These are phyloP conservation scores for Orbilia ellipsospora DNA, from an alignment of 2,329 filamentous ascomycete genomes.

Conservation along the genomic window DNA sequence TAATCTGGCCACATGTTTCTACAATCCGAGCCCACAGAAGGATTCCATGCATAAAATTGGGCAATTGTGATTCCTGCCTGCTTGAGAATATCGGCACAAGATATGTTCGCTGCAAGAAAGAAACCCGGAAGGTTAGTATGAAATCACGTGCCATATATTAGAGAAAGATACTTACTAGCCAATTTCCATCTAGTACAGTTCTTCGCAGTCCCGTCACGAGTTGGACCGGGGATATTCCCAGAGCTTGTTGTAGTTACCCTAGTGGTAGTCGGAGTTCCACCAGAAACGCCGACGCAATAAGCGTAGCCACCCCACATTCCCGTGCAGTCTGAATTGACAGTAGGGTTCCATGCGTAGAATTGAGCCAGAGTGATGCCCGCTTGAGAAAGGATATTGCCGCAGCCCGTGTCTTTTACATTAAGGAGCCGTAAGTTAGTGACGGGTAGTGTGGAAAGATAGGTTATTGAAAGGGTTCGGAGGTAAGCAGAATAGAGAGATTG, in stretches of 20 bases:
- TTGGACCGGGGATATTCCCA: slow-evolving; percentile 31
- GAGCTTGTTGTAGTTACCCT: slow-evolving; percentile 45
- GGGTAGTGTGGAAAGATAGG: not conserved
- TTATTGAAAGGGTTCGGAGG: not conserved
- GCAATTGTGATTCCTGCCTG: slow-evolving; percentile 54
- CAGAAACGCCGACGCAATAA: slow-evolving; percentile 39
- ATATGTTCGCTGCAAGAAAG: slow-evolving; percentile 25
- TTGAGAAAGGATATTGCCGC: slow-evolving; percentile 27
- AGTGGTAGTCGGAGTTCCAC: slow-evolving; percentile 21
- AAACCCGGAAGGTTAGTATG: slow-evolving; percentile 15
- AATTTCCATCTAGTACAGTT: slow-evolving; percentile 47
- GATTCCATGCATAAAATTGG: slow-evolving; percentile 56
- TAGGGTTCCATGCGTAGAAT: slow-evolving; percentile 43
- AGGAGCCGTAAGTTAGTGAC: slow-evolving; percentile 13
- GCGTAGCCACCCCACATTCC: slow-evolving; percentile 46
- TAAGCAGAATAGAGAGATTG: not conserved
- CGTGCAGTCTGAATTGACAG: slow-evolving; percentile 31
- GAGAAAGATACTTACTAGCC: slow-evolving; percentile 24
- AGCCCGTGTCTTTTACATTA: slow-evolving; percentile 29
- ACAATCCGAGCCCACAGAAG: slow-evolving; percentile 55
- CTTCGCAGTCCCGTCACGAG: slow-evolving; percentile 28
- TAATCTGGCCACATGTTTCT: too few species aligned
- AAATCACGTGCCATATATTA: not conserved
- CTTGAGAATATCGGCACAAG: slow-evolving; percentile 48
- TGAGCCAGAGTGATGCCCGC: slow-evolving; percentile 35